Evolutionary conservation across 1,139 yeast species (phyloP), one percentile per base, ranked within the genome.

Genomic region (Magnusiomyces tetraspermus): DNA sequence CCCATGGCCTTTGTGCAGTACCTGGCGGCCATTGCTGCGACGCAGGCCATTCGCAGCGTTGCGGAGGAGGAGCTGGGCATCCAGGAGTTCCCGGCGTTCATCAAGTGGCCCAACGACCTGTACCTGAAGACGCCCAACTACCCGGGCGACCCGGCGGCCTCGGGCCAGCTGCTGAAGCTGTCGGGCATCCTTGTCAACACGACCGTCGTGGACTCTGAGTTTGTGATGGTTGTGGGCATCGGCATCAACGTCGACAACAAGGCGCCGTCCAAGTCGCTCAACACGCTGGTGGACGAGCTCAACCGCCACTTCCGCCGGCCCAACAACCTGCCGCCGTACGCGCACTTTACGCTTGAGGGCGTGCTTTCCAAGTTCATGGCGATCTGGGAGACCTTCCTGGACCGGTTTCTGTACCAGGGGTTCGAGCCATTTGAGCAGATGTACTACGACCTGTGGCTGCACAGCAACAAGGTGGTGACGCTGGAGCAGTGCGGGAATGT

Each of bases 61-160:
- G 82, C 80, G 36, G 73, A 74, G 0, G 89, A 87, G 0, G 85
- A 82, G 64, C 82, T 79, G 41, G 52, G 49, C 6, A 38, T 54
- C 17, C 41, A 26, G 6, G 83, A 81, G 51, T 69, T 92, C 61
- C 97, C 96, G 0, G 74, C 90, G 11, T 77, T 80, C 54, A 77
- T 94, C 57, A 94, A 94, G 65, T 94, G 99, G 99, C 99, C 99
- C 4, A 94, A 94, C 65, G 99, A 94, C 67, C 73, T 92, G 17
- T 94, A 87, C 65, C 79, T 84, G 4, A 67, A 82, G 60, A 81
- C 79, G 56, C 94, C 95, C 0, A 67, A 21, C 57, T 53, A 10
- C 15, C 6, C 11, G 11, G 17, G 11, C 10, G 26, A 31, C 3
- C 23, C 23, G 22, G 4, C 22, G 4, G 33, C 6, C 6, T 8